A percentile compares a stretch with the other conserved stretches of the same genome.
Evolutionary conservation across 2,329 filamentous ascomycete genomes (phyloP).

Genomic region (Diaporthe humulicola): DNA sequence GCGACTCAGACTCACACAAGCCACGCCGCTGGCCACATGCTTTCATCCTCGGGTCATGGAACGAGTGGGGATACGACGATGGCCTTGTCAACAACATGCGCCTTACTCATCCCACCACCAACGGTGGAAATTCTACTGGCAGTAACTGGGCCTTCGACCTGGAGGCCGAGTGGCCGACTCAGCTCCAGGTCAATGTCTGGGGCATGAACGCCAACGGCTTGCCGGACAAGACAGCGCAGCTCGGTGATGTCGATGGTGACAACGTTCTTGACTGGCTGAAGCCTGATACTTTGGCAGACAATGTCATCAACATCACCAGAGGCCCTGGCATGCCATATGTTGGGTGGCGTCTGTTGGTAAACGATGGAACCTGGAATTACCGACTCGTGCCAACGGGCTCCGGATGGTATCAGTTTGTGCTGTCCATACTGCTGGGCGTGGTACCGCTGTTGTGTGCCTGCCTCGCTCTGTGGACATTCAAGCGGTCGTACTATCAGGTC

Average conservation of each 20-base stretch:
- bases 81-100: conserved; percentile 68
- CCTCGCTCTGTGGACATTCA: conserved; percentile 66
- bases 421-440: conserved; percentile 66
- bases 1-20: conserved; percentile 39
- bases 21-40: conserved; percentile 72
- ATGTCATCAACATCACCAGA: conserved; percentile 69
- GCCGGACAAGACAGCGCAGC: conserved; percentile 70
- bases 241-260: conserved; percentile 73
- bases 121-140: conserved; percentile 49
- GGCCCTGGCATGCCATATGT: conserved; percentile 66
- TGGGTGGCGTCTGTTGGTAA: conserved; percentile 65
- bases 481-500: conserved; percentile 63
- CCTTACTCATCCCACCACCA: conserved; percentile 46
- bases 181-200: conserved; percentile 75
- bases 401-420: conserved; percentile 63
- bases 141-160: conserved; percentile 71
- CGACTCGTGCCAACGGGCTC: conserved; percentile 65
- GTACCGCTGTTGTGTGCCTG: conserved; percentile 64
- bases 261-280: conserved; percentile 72
- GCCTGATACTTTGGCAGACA: conserved; percentile 66
- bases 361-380: conserved; percentile 68
- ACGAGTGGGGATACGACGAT: conserved; percentile 73
- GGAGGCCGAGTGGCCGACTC: conserved; percentile 73
- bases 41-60: conserved; percentile 73
- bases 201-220: conserved; percentile 74